These are phyloP conservation scores for Rauvolfia tetraphylla DNA, from an alignment of 257 asterid species.

Conservation along the genomic window DNA sequence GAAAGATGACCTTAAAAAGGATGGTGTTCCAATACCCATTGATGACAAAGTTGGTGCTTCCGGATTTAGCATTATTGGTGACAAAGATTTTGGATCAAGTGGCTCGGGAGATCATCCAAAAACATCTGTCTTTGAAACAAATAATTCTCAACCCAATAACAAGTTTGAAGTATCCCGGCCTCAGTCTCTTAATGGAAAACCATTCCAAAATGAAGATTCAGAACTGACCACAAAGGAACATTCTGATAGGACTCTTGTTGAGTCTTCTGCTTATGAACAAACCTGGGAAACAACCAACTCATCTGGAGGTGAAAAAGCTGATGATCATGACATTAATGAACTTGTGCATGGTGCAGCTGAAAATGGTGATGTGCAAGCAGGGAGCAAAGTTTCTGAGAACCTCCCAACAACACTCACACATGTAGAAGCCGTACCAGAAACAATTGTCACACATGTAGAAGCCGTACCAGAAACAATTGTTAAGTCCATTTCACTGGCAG, in stretches of 20 bases:
- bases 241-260: slow-evolving; percentile 21
- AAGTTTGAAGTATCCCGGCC: slow-evolving; percentile 18
- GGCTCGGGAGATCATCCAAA: background rate
- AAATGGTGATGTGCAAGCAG: slow-evolving; percentile 19
- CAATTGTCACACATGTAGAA: slow-evolving; percentile 3
- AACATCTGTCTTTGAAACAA: slow-evolving; percentile 14
- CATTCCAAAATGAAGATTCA: slow-evolving; percentile 14
- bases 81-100: slow-evolving; percentile 5
- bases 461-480: slow-evolving; percentile 24
- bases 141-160: background rate
- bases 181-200: slow-evolving; percentile 10
- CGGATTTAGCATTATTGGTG: background rate
- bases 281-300: slow-evolving; percentile 13
- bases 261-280: slow-evolving; percentile 24
- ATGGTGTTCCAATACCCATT: slow-evolving; percentile 5
- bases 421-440: slow-evolving; percentile 18
- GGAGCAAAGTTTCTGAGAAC: slow-evolving; percentile 24
- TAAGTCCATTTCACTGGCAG: slow-evolving; percentile 19
- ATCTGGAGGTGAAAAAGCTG: slow-evolving; percentile 19
- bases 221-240: slow-evolving; percentile 9
- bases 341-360: slow-evolving; percentile 16
- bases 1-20: slow-evolving; percentile 17
- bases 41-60: slow-evolving; percentile 18
- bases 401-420: slow-evolving; percentile 12
- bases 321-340: slow-evolving; percentile 18